Evolutionary conservation across 1,284 basidiomycete genomes (phyloP), one percentile per base, ranked within the genome.

Genomic region (Marasmius sp.): DNA sequence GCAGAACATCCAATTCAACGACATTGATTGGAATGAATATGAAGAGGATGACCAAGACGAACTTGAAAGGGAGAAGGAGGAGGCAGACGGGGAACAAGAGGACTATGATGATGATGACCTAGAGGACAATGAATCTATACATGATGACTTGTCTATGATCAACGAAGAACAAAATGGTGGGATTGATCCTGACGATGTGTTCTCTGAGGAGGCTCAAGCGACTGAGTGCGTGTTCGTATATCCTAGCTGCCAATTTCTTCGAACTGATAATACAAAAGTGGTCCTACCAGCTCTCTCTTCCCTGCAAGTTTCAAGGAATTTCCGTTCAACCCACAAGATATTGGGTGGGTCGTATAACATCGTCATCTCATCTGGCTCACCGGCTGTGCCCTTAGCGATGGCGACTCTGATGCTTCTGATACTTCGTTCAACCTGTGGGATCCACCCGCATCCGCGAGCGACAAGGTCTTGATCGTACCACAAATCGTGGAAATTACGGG

Each of bases 1-100:
- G 41, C 74, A 73, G 6, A 69, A 72, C 11, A 16, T 61, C 22
- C 70, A 69, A 14, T 63, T 63, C 9, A 66, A 67, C 6, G 77
- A 78, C 59, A 65, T 67, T 59, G 38, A 61, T 22, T 56, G 27
- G 27, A 38, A 37, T 8, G 34, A 47, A 12, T 27, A 43, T 11
- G 59, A 60, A 18, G 33, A 54, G 16, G 38, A 62, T 14, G 56
- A 53, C 36, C 7, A 27, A n/a, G 49, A 52, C 34, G 38, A 41
- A 33, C 48, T 60, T 10, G 33, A 61, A 12, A 55, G 58, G 37
- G 56, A 58, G n/a, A 36, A 18, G 34, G 62, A 55, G 27, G 45
- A 58, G 39, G 54, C 20, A 38, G 49, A 52, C n/a, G 62, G 60
- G 11, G 62, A 39, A 52, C 16, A 52, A 14, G 18, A 52, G 37